Conservation (phyloP, 768 basidiomycete species). For the Fomitopsis serialis region DNA sequence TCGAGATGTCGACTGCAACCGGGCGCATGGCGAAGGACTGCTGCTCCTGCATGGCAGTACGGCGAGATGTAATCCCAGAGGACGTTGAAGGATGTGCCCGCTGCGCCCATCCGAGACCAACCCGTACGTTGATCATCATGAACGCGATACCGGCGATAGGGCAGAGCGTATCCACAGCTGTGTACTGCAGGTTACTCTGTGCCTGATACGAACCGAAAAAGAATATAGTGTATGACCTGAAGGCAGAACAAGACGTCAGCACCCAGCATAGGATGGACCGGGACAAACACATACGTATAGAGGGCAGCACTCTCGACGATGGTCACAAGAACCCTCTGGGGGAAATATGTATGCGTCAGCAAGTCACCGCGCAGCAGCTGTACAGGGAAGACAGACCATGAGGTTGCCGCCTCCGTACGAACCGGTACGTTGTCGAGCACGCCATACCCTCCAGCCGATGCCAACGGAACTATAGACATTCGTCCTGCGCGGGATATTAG, state of each 20-base stretch:
- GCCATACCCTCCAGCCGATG: constrained; percentile 1
- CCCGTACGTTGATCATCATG: constrained; percentile 12
- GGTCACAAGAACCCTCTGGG: background rate
- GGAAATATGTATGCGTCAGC: background rate
- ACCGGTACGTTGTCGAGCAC: background rate
- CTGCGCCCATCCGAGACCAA: constrained; percentile 7
- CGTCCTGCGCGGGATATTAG: background rate
- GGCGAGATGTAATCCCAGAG: background rate
- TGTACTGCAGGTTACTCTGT: background rate
- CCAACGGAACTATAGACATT: background rate
- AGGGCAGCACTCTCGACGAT: constrained; percentile 1
- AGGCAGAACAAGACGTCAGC: background rate
- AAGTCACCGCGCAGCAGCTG: background rate
- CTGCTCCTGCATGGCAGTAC: background rate
- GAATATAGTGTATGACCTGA: constrained; percentile 1
- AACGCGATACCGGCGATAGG: constrained; percentile 7
- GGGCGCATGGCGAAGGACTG: constrained; percentile 3
- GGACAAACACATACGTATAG: background rate
- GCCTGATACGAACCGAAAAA: background rate
- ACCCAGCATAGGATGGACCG: background rate
- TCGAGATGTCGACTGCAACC: constrained; percentile 1
- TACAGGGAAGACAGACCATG: background rate
- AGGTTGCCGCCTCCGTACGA: constrained; percentile 1
- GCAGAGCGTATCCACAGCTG: background rate
- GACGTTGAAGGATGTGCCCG: background rate